phyloP scores from a whole-genome alignment of 2,329 filamentous ascomycete species.

The Ceratocystis destructans region DNA sequence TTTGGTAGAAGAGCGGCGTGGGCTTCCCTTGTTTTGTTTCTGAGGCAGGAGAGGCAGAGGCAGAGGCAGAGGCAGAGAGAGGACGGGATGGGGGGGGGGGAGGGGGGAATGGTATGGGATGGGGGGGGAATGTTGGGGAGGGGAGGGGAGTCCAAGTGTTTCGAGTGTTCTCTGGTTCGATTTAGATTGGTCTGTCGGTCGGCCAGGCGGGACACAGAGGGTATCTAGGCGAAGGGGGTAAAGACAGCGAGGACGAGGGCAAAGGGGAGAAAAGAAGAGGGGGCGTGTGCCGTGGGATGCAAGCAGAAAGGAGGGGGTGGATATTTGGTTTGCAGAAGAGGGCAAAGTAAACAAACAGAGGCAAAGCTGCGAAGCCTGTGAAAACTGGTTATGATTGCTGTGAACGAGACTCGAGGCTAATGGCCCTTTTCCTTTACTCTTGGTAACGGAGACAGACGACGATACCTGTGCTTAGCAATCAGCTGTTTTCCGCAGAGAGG shows the following conservation, averaged over 20 bases:
- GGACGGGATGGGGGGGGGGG: neutral
- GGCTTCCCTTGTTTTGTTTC: constrained; percentile 3
- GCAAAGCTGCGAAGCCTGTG: neutral
- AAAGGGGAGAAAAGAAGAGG: neutral
- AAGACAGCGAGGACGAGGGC: neutral
- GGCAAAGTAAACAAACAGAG: neutral
- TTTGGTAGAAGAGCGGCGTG: neutral
- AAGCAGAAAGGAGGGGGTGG: neutral
- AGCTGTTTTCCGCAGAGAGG: neutral
- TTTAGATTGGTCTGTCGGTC: neutral
- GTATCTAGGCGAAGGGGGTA: neutral
- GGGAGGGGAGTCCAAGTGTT: neutral
- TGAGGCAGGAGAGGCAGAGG: neutral
- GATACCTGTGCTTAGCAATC: neutral
- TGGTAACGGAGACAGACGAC: neutral
- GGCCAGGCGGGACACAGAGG: neutral
- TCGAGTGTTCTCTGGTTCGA: neutral
- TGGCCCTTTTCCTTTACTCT: neutral
- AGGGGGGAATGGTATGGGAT: neutral
- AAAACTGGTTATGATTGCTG: neutral
- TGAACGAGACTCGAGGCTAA: neutral
- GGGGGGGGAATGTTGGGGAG: neutral
- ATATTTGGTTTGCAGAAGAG: neutral
- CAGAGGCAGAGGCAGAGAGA: neutral
- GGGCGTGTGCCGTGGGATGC: neutral